Base-by-base conservation (phyloP, 106 monocot genomes). In the Allium sativum region DNA sequence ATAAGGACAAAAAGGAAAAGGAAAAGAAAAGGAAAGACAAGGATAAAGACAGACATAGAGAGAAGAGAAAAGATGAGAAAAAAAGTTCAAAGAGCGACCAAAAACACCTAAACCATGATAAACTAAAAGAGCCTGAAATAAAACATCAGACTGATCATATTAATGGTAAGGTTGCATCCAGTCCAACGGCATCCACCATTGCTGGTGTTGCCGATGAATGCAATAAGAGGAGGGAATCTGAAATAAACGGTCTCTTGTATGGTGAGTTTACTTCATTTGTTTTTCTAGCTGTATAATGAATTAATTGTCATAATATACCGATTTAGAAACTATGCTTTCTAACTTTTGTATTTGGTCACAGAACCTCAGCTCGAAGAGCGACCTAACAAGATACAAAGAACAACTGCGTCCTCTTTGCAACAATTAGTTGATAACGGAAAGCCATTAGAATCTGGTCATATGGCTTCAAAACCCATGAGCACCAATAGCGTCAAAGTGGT, bases 181-280 rank as follows among this genome's bases (percentile, higher is more conserved):
- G 64, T 68, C 59, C 50, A 9, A 61, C 47, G 52, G 65, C 70
- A 14, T 63, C 16, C 31, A 62, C 52, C 3, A 71, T 64, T 41
- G 17, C 21, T 42, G 48, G 8, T 58, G 31, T 31, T 31, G 21
- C 42, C 17, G 70, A 77, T 70, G 85, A 63, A 65, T 74, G 56
- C 70, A 66, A 42, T 18, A 90, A 80, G 74, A 77, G 79, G 68
- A 84, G 77, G 54, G 55, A 71, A 44, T 22, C 59, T 15, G 62
- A 73, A 69, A 73, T 62, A 15, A 86, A 91, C 69, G 90, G 90
- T 8, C 71, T 80, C 65, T 67, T 73, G 21, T 67, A 70, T 59
- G 86, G 90, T 91, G 73, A 80, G 90, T 73, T 56, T 19, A 4
- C 9, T 48, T 42, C 10, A 20, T 46, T 48, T 31, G 31, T 31